phyloP scores from a whole-genome alignment of 306 rosid species.

The peach (Prunus persica) region Prunus_persica_NCBIv2 NC_034016.1:22323001-22323500 shows the following conservation, averaged over 20 bases:
- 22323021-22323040: too few species aligned
- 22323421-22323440: slow-evolving; percentile 16
- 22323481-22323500: slow-evolving; percentile 13
- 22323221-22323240: slow-evolving; percentile 16
- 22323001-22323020: too few species aligned
- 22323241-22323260: background rate
- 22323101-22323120: slow-evolving; percentile 22
- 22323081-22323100: background rate
- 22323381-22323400: background rate
- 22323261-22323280: slow-evolving; percentile 5
- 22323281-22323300: background rate
- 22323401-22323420: background rate
- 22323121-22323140: slow-evolving; percentile 11
- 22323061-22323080: too few species aligned
- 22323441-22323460: background rate
- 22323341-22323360: background rate
- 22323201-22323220: slow-evolving; percentile 21
- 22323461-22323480: slow-evolving; percentile 7
- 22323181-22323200: slow-evolving; percentile 20
- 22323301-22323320: slow-evolving; percentile 3
- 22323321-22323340: background rate
- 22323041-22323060: too few species aligned
- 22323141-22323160: background rate
- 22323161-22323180: slow-evolving; percentile 7
- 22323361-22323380: background rate